Evolutionary conservation across 306 rosid species (phyloP).

Genomic region (Corylus avellana): DNA sequence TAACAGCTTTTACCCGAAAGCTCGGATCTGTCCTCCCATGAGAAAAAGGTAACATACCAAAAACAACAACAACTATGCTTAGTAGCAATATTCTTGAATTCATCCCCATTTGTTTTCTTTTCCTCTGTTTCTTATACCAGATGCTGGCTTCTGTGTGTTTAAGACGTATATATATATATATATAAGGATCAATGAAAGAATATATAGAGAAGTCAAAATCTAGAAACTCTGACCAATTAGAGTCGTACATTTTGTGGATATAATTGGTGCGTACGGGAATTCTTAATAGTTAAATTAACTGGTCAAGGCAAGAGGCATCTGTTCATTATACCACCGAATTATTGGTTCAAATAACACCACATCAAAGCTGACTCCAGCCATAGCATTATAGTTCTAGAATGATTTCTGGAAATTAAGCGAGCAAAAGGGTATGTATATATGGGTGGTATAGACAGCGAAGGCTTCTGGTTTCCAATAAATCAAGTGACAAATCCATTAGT

Average conservation of each 20-base stretch:
- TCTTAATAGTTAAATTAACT: no score
- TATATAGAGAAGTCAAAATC: neutral
- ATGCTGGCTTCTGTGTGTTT: neutral
- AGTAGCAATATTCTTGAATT: constrained; percentile 30
- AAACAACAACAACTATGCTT: constrained; percentile 21
- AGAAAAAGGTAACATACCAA: constrained; percentile 10
- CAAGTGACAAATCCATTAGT: no score
- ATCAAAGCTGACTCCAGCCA: no score
- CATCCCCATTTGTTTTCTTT: constrained; percentile 19
- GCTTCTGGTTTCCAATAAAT: no score
- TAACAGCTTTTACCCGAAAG: constrained; percentile 55
- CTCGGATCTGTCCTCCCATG: constrained; percentile 19
- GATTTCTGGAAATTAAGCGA: no score
- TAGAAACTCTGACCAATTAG: constrained; percentile 3
- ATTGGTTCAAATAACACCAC: no score
- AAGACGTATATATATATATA: neutral
- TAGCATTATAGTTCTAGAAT: no score
- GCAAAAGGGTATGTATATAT: no score
- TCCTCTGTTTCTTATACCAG: neutral
- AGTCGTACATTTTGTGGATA: neutral
- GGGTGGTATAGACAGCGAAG: no score
- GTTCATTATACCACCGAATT: neutral
- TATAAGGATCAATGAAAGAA: neutral
- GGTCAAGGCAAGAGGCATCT: no score
- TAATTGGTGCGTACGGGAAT: neutral